phyloP scores from a whole-genome alignment of 768 basidiomycete genomes.

The Leccinum subgranulosum region DNA sequence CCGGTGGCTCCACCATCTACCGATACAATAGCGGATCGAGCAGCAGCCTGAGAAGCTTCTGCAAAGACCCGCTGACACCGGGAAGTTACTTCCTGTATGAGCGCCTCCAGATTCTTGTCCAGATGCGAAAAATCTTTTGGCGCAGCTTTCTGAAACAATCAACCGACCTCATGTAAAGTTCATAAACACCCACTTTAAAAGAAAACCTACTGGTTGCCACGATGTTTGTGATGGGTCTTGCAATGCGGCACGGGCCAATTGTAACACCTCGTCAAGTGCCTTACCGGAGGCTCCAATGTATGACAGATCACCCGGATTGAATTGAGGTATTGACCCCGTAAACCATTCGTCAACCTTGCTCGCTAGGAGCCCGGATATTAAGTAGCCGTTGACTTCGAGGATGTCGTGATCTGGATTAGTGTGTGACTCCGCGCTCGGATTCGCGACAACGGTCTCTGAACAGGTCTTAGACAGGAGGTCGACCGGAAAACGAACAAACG shows the following conservation, averaged over 20 bases:
- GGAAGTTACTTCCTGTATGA: slow-evolving; percentile 58
- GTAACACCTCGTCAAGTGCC: slow-evolving; percentile 38
- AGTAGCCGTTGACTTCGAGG: slow-evolving; percentile 77
- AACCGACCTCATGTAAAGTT: slow-evolving; percentile 26
- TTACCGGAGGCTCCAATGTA: slow-evolving; percentile 23
- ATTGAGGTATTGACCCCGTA: slow-evolving; percentile 47
- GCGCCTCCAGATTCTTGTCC: slow-evolving; percentile 65
- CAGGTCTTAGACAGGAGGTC: slow-evolving; percentile 17
- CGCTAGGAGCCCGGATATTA: slow-evolving; percentile 63
- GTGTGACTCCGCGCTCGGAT: slow-evolving; percentile 49
- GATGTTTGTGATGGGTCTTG: slow-evolving; percentile 44
- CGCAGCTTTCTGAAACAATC: slow-evolving; percentile 41
- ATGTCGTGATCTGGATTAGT: slow-evolving; percentile 59
- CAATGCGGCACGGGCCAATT: slow-evolving; percentile 47
- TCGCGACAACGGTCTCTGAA: slow-evolving; percentile 48
- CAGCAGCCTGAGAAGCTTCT: slow-evolving; percentile 58
- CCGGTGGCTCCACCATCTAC: slow-evolving; percentile 28
- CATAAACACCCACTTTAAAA: slow-evolving; percentile 23
- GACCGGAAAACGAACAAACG: slow-evolving; percentile 4
- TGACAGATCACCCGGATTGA: slow-evolving; percentile 32
- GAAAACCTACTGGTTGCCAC: slow-evolving; percentile 51
- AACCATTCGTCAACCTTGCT: slow-evolving; percentile 83
- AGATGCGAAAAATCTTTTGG: slow-evolving; percentile 53
- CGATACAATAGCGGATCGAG: slow-evolving; percentile 53
- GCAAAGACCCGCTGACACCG: slow-evolving; percentile 61